Evolutionary conservation across 78 protist genomes (phyloP), one percentile per base, ranked within the genome.

Genomic region (Ministeria vibrans): DNA sequence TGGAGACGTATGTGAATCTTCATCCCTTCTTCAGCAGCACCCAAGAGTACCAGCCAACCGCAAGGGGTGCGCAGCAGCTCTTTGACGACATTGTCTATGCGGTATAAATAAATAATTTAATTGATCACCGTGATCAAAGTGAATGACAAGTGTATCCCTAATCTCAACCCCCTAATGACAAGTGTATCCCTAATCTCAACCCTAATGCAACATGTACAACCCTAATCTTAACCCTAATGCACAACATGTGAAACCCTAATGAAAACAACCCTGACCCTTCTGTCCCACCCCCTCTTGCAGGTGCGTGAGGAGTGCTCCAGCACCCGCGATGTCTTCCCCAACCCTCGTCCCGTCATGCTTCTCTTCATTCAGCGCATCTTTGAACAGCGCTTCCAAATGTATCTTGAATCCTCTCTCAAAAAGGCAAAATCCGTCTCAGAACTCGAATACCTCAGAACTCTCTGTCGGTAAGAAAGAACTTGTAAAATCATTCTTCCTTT

Each of bases 1-100:
- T 77, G 46, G 81, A 77, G 32, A n/a, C 62, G 49, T 77, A 23
- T 42, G 39, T 77, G 27, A 53, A 32, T 20, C 71, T 49, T 43
- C 81, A 77, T 32, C 81, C 49, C 41, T 77, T 77, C 64, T 77
- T 77, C 81, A 49, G 61, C 36, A 51, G 44, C 27, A 23, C 51
- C 39, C 27, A 15, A 0, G 51, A 25, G 27, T 62, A 36, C n/a
- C n/a, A n/a, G n/a, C n/a, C n/a, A n/a, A n/a, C n/a, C n/a, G n/a
- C n/a, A n/a, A n/a, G n/a, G n/a, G n/a, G n/a, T n/a, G n/a, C n/a
- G n/a, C n/a, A n/a, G n/a, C n/a, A 75, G 11, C 15, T 75, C 23
- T 75, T 75, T 22, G n/a, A 11, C 44, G 49, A 41, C 49, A 53
- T 75, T 15, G 79, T 75, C 32, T 11, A 15, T 6, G 74, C 39